Conservation (phyloP, 805 yeast genomes). For the Ogataea saltuana region DNA sequence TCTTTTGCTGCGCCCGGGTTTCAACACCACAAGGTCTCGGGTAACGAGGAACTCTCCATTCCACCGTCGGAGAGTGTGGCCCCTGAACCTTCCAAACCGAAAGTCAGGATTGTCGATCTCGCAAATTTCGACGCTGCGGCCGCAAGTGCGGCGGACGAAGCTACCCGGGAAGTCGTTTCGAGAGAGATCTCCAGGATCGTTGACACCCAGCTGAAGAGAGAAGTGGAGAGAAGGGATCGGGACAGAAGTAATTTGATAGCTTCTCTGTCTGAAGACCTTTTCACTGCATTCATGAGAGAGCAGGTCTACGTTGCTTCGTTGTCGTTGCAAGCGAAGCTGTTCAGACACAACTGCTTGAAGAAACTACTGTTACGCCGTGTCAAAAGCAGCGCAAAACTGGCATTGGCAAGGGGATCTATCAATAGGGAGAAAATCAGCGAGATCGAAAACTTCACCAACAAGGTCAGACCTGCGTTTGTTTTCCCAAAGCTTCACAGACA, state of each 20-base stretch:
- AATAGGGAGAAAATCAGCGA: slow-evolving; percentile 45
- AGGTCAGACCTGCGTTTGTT: slow-evolving; percentile 24
- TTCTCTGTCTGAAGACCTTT: slow-evolving; percentile 51
- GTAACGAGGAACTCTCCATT: not conserved
- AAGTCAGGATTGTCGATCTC: slow-evolving; percentile 12
- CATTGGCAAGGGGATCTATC: slow-evolving; percentile 28
- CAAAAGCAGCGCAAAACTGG: slow-evolving; percentile 26
- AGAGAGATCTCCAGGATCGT: slow-evolving; percentile 28
- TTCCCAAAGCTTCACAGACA: slow-evolving; percentile 6
- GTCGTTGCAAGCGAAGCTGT: slow-evolving; percentile 47
- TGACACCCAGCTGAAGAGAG: slow-evolving; percentile 2
- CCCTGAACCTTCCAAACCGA: slow-evolving; percentile 2
- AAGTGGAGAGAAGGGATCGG: slow-evolving; percentile 8
- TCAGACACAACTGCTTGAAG: slow-evolving; percentile 38
- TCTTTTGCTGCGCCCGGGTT: too few relatives aligned
- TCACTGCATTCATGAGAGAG: slow-evolving; percentile 61
- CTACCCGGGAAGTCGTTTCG: slow-evolving; percentile 29
- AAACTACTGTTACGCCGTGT: slow-evolving; percentile 36
- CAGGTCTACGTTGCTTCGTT: slow-evolving; percentile 44
- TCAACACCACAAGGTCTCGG: too few relatives aligned
- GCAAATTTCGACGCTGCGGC: slow-evolving; percentile 36
- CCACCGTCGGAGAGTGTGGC: not conserved
- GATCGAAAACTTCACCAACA: slow-evolving; percentile 28
- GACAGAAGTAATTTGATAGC: slow-evolving; percentile 35
- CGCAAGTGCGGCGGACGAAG: slow-evolving; percentile 21